phyloP scores from a whole-genome alignment of 768 basidiomycete genomes.

The Naematelia encephala region DNA sequence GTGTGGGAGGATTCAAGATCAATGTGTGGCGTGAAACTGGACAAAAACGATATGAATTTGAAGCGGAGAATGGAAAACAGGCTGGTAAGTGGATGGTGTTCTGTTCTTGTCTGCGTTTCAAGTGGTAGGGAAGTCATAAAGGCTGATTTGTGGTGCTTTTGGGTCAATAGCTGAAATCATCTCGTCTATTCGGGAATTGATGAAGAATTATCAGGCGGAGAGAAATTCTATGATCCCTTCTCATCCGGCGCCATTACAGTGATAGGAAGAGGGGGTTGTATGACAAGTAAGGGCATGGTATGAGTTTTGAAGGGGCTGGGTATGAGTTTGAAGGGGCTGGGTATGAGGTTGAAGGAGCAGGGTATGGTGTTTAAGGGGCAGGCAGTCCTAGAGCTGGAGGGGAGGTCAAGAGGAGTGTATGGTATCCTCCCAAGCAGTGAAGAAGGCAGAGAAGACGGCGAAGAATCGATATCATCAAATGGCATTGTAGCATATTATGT shows the following conservation, averaged over 20 bases:
- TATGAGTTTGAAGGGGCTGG: too few species aligned
- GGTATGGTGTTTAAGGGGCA: too few species aligned
- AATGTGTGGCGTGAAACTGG: conserved; percentile 66
- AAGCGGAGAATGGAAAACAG: conserved; percentile 78
- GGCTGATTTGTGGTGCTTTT: neutral
- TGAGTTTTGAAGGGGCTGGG: neutral
- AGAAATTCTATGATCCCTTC: conserved; percentile 29
- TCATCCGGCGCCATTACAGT: neutral
- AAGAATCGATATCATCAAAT: too few species aligned
- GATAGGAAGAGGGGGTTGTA: neutral
- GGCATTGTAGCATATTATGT: neutral
- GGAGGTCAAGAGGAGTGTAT: too few species aligned
- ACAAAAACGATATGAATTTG: conserved; percentile 94
- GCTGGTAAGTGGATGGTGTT: conserved; percentile 67
- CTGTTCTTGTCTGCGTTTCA: too few species aligned
- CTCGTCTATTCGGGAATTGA: conserved; percentile 32
- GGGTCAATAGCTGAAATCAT: conserved; percentile 33
- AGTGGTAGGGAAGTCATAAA: neutral
- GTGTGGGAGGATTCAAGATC: conserved; percentile 75
- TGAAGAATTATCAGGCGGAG: conserved; percentile 35
- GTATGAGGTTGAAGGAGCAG: too few species aligned
- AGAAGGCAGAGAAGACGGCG: too few species aligned
- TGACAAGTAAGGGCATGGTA: neutral
- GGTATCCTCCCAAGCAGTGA: too few species aligned
- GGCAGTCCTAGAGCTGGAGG: too few species aligned